phyloP scores from a whole-genome alignment of 495 filamentous ascomycete species.

The Penicillium riverlandense region DNA sequence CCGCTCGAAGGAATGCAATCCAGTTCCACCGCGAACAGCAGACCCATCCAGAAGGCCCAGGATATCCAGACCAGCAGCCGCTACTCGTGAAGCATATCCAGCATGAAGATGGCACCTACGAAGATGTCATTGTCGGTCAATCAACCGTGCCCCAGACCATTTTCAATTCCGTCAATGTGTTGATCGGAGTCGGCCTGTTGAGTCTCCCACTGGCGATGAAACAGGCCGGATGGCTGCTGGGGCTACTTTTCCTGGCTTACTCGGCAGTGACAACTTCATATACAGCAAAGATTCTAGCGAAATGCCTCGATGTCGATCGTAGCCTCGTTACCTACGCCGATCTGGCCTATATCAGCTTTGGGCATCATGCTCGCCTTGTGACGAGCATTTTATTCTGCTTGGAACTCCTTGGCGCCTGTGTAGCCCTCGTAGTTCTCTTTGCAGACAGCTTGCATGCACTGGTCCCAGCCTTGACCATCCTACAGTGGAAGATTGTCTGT shows the following conservation, averaged over 20 bases:
- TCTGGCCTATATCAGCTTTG: slow-evolving; percentile 86
- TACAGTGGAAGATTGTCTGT: slow-evolving; percentile 83
- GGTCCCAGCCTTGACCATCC: slow-evolving; percentile 62
- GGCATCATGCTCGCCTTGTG: slow-evolving; percentile 68
- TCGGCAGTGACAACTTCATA: slow-evolving; percentile 73
- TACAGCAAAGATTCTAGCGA: slow-evolving; percentile 79
- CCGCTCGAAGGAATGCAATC: slow-evolving; percentile 64
- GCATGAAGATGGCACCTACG: slow-evolving; percentile 75
- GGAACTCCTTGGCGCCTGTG: slow-evolving; percentile 81
- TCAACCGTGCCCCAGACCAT: slow-evolving; percentile 92
- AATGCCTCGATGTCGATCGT: slow-evolving; percentile 81
- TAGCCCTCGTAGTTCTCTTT: slow-evolving; percentile 89
- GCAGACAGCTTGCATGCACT: slow-evolving; percentile 80
- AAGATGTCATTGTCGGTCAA: slow-evolving; percentile 79
- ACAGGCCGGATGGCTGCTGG: slow-evolving; percentile 86
- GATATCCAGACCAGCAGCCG: slow-evolving; percentile 66
- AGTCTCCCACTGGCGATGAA: slow-evolving; percentile 85
- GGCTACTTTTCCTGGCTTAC: slow-evolving; percentile 65
- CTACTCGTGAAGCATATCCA: slow-evolving; percentile 81
- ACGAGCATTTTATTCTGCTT: slow-evolving; percentile 82
- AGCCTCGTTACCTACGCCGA: slow-evolving; percentile 85
- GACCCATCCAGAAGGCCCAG: slow-evolving; percentile 30
- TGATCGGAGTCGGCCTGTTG: slow-evolving; percentile 86
- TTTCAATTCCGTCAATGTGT: slow-evolving; percentile 93
- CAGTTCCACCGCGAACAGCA: slow-evolving; percentile 68